A percentile compares a stretch with the other conserved stretches of the same genome.
These are phyloP conservation scores for Kluyveromyces sp. DNA, from an alignment of 1,139 yeast species.

Conservation along the genomic window DNA sequence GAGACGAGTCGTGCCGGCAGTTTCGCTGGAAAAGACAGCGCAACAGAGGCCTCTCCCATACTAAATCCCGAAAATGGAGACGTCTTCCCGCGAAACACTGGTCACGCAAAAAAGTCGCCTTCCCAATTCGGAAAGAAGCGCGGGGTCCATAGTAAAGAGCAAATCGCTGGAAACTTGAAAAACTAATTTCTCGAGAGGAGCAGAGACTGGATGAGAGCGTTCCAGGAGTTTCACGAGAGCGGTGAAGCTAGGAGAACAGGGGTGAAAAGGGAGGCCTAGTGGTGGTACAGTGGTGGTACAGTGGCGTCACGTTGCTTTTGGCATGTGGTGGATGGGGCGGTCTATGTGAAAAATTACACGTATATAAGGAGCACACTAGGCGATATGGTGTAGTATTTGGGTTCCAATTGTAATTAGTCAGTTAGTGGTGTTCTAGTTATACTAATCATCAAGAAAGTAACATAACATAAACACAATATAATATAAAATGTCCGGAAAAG, in stretches of 20 bases:
- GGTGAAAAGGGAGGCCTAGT: not conserved
- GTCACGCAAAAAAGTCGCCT: conserved; percentile 34
- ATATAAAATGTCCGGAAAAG: conserved; percentile 87
- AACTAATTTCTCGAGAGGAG: conserved; percentile 34
- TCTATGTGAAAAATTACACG: too few species aligned
- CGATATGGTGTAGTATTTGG: too few species aligned
- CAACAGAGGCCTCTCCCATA: not conserved
- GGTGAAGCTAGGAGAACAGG: conserved; percentile 17
- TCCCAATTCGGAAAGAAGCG: conserved; percentile 43
- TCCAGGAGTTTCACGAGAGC: conserved; percentile 24
- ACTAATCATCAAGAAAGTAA: not conserved
- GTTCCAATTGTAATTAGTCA: too few species aligned
- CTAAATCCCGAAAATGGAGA: too few species aligned
- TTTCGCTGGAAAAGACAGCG: not conserved
- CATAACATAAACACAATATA: conserved; percentile 10
- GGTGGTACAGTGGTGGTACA: not conserved
- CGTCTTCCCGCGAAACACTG: too few species aligned
- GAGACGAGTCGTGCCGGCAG: not conserved
- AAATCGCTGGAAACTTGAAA: conserved; percentile 47
- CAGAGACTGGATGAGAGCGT: conserved; percentile 16
- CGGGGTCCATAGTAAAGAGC: conserved; percentile 50
- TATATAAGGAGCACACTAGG: not conserved
- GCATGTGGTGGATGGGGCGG: too few species aligned
- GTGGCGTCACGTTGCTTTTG: not conserved
- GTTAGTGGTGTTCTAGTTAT: not conserved